Conservation (phyloP, 2,329 filamentous ascomycete species). For the Ambrosiella xylebori region DNA sequence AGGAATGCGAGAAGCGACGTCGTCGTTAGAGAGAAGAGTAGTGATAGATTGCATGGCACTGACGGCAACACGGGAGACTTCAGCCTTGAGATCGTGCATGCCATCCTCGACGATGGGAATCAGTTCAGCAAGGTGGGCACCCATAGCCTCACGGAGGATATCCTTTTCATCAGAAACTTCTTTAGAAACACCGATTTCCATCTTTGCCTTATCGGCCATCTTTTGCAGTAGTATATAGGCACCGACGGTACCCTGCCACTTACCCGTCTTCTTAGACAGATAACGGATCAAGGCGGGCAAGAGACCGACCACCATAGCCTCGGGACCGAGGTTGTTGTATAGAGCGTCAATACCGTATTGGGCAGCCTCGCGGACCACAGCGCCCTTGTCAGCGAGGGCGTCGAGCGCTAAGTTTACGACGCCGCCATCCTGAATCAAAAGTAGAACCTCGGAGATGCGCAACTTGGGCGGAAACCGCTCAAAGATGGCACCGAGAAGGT, state of each 20-base stretch:
- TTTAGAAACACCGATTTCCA: constrained; percentile 57
- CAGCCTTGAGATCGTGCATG: constrained; percentile 91
- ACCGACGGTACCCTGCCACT: constrained; percentile 92
- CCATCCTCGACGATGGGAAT: constrained; percentile 83
- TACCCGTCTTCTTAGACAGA: constrained; percentile 67
- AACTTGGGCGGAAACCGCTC: constrained; percentile 71
- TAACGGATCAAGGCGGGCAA: constrained; percentile 62
- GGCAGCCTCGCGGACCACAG: constrained; percentile 75
- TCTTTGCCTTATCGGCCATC: constrained; percentile 89
- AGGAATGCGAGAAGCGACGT: constrained; percentile 81
- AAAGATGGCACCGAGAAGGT: constrained; percentile 82
- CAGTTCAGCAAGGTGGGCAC: constrained; percentile 64
- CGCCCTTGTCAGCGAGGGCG: constrained; percentile 73
- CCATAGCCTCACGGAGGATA: constrained; percentile 76
- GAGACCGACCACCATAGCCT: constrained; percentile 68
- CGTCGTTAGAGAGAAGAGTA: constrained; percentile 84
- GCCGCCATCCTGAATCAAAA: constrained; percentile 65
- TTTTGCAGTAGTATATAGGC: constrained; percentile 71
- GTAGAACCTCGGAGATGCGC: constrained; percentile 60
- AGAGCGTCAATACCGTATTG: constrained; percentile 88
- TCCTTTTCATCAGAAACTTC: constrained; percentile 82
- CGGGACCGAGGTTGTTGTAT: constrained; percentile 60
- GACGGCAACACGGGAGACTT: constrained; percentile 76
- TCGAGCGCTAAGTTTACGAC: constrained; percentile 62
- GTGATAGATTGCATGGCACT: constrained; percentile 86